phyloP scores from a whole-genome alignment of 257 asterid species.

The Haberlea rhodopensis region DNA sequence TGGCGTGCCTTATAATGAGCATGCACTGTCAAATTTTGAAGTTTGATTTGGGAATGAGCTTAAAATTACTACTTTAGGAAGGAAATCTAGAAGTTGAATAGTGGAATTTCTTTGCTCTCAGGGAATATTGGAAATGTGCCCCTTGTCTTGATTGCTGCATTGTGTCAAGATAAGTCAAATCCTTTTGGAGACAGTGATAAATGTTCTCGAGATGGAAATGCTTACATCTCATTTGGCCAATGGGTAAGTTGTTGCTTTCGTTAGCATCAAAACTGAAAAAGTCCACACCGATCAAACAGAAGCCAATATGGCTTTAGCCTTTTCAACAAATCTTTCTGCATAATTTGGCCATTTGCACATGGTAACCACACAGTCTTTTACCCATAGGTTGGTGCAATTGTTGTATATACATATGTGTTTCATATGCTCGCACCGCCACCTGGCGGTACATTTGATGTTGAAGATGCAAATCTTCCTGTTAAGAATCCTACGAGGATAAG shows the following conservation, averaged over 20 bases:
- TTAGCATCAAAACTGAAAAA: constrained; percentile 15
- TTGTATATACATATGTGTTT: constrained; percentile 90
- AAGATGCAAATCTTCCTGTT: constrained; percentile 43
- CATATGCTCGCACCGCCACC: constrained; percentile 94
- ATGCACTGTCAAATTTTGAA: not conserved
- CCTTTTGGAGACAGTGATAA: constrained; percentile 77
- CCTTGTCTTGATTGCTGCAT: constrained; percentile 88
- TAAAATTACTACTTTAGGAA: not conserved
- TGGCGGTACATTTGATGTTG: constrained; percentile 70
- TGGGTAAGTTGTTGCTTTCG: constrained; percentile 61
- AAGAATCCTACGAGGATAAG: constrained; percentile 41
- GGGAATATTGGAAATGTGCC: constrained; percentile 99
- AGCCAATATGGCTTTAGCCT: constrained; percentile 7
- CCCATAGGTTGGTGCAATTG: constrained; percentile 91
- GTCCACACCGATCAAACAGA: constrained; percentile 5
- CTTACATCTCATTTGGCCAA: constrained; percentile 97
- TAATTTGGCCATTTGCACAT: constrained; percentile 2
- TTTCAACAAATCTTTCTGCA: constrained; percentile 10
- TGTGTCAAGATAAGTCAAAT: constrained; percentile 85
- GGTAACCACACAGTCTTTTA: constrained; percentile 20
- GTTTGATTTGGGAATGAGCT: not conserved
- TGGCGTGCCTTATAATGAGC: not conserved
- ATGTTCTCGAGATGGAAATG: constrained; percentile 95
- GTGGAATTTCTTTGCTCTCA: constrained; percentile 30
- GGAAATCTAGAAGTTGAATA: not conserved